Evolutionary conservation across 1,284 basidiomycete genomes (phyloP).

Genomic region (Leccinum ponderosum): DNA sequence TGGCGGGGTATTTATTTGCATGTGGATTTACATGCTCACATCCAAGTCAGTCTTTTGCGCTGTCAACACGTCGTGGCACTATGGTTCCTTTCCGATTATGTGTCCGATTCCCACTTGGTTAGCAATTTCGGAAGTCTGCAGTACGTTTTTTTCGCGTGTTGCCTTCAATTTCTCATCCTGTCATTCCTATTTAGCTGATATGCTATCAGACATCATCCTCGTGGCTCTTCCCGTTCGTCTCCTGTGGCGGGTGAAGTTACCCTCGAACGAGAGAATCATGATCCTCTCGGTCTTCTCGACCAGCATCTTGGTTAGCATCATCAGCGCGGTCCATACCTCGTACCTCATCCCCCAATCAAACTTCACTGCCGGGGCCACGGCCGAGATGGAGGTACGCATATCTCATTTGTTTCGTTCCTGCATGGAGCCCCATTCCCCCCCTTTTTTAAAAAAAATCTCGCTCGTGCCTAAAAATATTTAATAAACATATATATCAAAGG

Average conservation of each 20-base stretch:
- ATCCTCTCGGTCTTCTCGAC: constrained; percentile 30
- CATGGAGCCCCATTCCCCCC: not conserved
- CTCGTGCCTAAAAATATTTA: not conserved
- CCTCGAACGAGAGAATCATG: constrained; percentile 27
- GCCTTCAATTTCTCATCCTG: not conserved
- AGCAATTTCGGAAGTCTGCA: constrained; percentile 24
- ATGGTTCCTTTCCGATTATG: not conserved
- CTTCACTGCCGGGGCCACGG: constrained; percentile 12
- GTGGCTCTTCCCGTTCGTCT: constrained; percentile 25
- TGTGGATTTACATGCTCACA: constrained; percentile 23
- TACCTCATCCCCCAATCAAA: constrained; percentile 17
- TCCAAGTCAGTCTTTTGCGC: constrained; percentile 22
- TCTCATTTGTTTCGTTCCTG: not conserved
- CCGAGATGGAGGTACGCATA: constrained; percentile 25
- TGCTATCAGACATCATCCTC: constrained; percentile 26
- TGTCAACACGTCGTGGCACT: constrained; percentile 21
- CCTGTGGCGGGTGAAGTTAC: constrained; percentile 29
- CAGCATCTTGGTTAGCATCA: constrained; percentile 28
- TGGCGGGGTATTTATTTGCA: constrained; percentile 10
- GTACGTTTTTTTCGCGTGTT: constrained; percentile 11
- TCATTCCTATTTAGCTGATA: constrained; percentile 19
- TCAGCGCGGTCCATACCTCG: constrained; percentile 27
- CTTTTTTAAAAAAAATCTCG: not conserved
- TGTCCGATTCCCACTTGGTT: constrained; percentile 24
- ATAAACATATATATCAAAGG: constrained; percentile 11